phyloP scores from a whole-genome alignment of 2,329 filamentous ascomycete genomes.

The Aureobasidium leucospermi region DNA sequence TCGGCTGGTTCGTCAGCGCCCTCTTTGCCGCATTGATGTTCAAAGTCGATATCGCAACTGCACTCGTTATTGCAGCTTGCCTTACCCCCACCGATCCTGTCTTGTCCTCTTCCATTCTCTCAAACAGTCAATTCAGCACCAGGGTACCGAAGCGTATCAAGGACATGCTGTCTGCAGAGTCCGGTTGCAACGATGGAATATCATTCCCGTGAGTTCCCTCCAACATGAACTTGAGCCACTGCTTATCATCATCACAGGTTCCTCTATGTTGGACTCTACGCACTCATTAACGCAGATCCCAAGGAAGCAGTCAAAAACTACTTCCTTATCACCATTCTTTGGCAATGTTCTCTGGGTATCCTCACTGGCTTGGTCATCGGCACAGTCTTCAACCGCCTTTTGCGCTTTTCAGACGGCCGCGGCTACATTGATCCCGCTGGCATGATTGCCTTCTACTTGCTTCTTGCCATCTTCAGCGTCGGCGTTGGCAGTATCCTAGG shows the following conservation, averaged over 20 bases:
- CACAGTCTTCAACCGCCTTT: conserved; percentile 38
- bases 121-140: conserved; percentile 46
- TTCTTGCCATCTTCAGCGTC: conserved; percentile 46
- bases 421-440: conserved; percentile 43
- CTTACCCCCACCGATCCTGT: conserved; percentile 52
- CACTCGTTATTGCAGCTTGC: conserved; percentile 47
- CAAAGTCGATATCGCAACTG: conserved; percentile 37
- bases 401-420: conserved; percentile 39
- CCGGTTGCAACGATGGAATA: conserved; percentile 49
- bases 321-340: conserved; percentile 48
- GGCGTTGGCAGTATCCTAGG: conserved; percentile 47
- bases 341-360: conserved; percentile 46
- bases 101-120: conserved; percentile 46
- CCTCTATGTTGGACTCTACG: conserved; percentile 45
- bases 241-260: conserved; percentile 27
- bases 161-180: conserved; percentile 47
- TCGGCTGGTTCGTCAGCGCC: conserved; percentile 42
- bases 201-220: conserved; percentile 36
- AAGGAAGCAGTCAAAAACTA: conserved; percentile 42
- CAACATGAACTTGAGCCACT: not conserved
- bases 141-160: conserved; percentile 46
- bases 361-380: conserved; percentile 43
- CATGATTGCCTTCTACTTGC: conserved; percentile 50
- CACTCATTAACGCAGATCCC: conserved; percentile 33
- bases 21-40: conserved; percentile 42